A percentile compares a stretch with the other conserved stretches of the same genome.
Evolutionary conservation across 1,284 basidiomycete species (phyloP).

Genomic region (Ceratobasidium sp.): DNA sequence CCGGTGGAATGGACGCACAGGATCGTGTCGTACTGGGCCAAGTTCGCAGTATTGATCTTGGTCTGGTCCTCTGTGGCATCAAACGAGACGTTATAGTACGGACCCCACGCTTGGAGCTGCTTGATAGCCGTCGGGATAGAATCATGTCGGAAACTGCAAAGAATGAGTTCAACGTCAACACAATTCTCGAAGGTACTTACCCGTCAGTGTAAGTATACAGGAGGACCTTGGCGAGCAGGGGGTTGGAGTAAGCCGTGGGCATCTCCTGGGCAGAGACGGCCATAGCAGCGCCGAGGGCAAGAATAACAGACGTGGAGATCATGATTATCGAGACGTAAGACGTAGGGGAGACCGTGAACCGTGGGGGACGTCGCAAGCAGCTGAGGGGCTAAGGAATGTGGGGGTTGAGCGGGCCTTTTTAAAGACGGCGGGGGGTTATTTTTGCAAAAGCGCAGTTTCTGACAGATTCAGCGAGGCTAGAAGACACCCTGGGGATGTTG

Average conservation of each 20-base stretch:
- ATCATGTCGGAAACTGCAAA: conserved; percentile 61
- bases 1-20: conserved; percentile 74
- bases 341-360: too few species aligned
- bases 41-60: conserved; percentile 66
- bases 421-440: not conserved
- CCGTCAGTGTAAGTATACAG: conserved; percentile 36
- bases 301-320: conserved; percentile 2
- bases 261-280: conserved; percentile 19
- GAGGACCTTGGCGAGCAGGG: conserved; percentile 25
- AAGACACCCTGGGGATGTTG: conserved; percentile 7
- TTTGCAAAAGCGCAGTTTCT: too few species aligned
- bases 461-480: too few species aligned
- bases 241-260: conserved; percentile 4
- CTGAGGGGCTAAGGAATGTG: not conserved
- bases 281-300: not conserved
- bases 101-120: conserved; percentile 62
- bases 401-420: not conserved
- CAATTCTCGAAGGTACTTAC: not conserved
- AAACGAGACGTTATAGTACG: conserved; percentile 64
- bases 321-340: not conserved
- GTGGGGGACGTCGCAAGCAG: not conserved
- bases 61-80: conserved; percentile 72
- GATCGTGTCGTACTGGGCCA: conserved; percentile 71
- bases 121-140: conserved; percentile 77
- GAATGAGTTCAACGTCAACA: not conserved